phyloP scores from a whole-genome alignment of 495 filamentous ascomycete genomes.

The Podospora conica region DNA sequence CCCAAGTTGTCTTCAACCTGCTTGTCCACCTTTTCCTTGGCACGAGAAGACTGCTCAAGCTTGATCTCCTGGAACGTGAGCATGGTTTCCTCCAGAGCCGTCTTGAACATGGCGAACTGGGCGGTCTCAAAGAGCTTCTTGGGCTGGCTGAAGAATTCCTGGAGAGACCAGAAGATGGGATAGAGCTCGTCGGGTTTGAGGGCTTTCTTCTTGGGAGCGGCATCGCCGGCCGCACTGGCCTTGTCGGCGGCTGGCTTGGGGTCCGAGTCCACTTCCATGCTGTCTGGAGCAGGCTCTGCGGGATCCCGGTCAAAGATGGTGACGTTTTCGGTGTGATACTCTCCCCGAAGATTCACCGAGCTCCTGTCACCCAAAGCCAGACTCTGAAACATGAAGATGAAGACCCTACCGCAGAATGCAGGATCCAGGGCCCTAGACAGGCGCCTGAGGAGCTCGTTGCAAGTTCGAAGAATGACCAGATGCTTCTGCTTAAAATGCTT shows the following conservation, averaged over 20 bases:
- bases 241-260: constrained; percentile 45
- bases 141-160: constrained; percentile 86
- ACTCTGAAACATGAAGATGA: constrained; percentile 96
- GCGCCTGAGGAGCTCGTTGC: constrained; percentile 88
- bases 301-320: constrained; percentile 69
- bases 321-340: constrained; percentile 93
- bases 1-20: constrained; percentile 53
- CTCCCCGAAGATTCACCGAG: constrained; percentile 91
- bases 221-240: not conserved
- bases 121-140: constrained; percentile 66
- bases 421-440: constrained; percentile 92
- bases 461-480: constrained; percentile 79
- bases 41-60: constrained; percentile 49
- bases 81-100: constrained; percentile 70
- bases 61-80: constrained; percentile 71
- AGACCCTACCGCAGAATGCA: constrained; percentile 92
- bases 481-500: constrained; percentile 82
- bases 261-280: constrained; percentile 51
- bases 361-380: constrained; percentile 94
- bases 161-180: constrained; percentile 88
- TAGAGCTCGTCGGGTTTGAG: constrained; percentile 72
- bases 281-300: constrained; percentile 52
- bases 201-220: constrained; percentile 13
- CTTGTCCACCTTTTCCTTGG: constrained; percentile 36
- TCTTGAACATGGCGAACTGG: constrained; percentile 70